Evolutionary conservation across 176 grass and related monocot species (phyloP).

Genomic region (Luzula sylvatica): DNA sequence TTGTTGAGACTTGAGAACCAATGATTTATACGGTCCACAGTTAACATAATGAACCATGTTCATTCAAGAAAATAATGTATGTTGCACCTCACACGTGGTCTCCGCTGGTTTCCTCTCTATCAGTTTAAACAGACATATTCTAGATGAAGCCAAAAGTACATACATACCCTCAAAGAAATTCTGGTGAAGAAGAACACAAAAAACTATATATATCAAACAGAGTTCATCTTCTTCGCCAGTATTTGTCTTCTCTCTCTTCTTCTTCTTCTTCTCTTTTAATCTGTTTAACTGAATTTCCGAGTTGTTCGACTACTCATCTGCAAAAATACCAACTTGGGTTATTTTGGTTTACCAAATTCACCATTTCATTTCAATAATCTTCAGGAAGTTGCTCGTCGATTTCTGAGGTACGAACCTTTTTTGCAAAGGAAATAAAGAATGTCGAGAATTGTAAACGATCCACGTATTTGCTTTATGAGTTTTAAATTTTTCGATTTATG

Average conservation of each 20-base stretch:
- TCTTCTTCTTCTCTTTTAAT: not conserved
- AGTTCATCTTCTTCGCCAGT: not conserved
- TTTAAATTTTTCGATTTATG: not conserved
- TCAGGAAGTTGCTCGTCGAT: not conserved
- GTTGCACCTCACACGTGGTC: constrained; percentile 3
- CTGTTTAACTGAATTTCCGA: not conserved
- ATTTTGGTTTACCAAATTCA: not conserved
- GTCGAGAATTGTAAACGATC: too few species aligned
- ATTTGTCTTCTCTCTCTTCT: not conserved
- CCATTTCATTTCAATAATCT: too few species aligned
- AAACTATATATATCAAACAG: constrained; percentile 8
- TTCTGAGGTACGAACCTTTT: constrained; percentile 8
- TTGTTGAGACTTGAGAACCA: too few species aligned
- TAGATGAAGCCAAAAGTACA: constrained; percentile 6
- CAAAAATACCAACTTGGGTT: not conserved
- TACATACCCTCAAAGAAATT: not conserved
- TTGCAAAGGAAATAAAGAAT: not conserved
- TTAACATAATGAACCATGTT: too few species aligned
- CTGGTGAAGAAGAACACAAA: constrained; percentile 1
- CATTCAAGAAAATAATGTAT: too few species aligned
- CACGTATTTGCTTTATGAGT: too few species aligned
- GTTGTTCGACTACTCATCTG: not conserved
- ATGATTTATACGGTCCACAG: too few species aligned
- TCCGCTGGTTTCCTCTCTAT: constrained; percentile 12
- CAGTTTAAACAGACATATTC: not conserved